phyloP scores from a whole-genome alignment of 1,284 basidiomycete genomes.

The Ganoderma lucidum region DNA sequence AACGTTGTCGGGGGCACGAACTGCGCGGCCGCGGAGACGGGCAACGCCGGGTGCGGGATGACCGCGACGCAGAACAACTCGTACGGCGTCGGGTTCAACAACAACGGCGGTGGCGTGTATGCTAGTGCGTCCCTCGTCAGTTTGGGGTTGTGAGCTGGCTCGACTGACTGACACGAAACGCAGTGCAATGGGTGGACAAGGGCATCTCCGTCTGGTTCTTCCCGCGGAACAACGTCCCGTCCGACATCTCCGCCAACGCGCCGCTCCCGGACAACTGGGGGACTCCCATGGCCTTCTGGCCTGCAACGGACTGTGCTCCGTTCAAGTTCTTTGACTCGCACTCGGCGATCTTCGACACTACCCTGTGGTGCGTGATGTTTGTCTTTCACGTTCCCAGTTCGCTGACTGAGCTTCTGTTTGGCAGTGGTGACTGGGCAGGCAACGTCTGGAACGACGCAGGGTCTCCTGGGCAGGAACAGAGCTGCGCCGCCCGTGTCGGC shows the following conservation, averaged over 20 bases:
- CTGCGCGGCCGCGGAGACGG: constrained; percentile 71
- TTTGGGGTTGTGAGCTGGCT: too few relatives aligned
- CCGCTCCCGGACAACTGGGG: constrained; percentile 83
- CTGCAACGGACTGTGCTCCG: constrained; percentile 74
- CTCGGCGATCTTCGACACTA: constrained; percentile 83
- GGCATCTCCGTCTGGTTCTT: constrained; percentile 89
- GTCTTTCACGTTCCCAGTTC: constrained; percentile 12
- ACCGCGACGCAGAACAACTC: constrained; percentile 58
- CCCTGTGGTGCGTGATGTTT: constrained; percentile 65
- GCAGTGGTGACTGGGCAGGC: constrained; percentile 89
- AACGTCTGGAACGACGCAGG: constrained; percentile 75
- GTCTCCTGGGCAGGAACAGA: constrained; percentile 79
- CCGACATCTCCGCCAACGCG: constrained; percentile 71
- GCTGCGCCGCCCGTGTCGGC: constrained; percentile 83
- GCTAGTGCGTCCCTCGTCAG: constrained; percentile 63
- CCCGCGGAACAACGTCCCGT: constrained; percentile 72
- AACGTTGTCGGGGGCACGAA: constrained; percentile 71
- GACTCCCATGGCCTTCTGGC: constrained; percentile 77
- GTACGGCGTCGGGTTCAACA: constrained; percentile 76
- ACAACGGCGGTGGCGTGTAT: constrained; percentile 81
- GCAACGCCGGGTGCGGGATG: constrained; percentile 68
- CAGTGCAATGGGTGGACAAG: constrained; percentile 76
- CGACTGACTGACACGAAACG: not conserved
- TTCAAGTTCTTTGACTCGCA: constrained; percentile 80
- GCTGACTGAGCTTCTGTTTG: not conserved